These are phyloP conservation scores for Cichorium intybus DNA, from an alignment of 140 eudicot species.

Conservation along the genomic window DNA sequence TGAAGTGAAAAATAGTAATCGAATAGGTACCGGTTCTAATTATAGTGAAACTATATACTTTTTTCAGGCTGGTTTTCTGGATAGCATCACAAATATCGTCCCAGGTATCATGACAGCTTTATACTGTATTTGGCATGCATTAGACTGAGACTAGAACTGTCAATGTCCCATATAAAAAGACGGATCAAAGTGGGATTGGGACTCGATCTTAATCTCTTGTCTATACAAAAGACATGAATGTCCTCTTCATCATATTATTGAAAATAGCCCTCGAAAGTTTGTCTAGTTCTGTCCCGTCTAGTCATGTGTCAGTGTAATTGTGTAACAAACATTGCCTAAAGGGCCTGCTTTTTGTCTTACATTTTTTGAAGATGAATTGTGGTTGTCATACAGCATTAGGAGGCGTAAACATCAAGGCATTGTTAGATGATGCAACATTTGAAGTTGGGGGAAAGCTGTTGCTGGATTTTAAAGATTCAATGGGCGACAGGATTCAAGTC, in stretches of 20 bases:
- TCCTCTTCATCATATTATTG: too few relatives aligned
- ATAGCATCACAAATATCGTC: conserved; percentile 80
- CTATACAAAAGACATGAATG: not conserved
- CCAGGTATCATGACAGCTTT: conserved; percentile 61
- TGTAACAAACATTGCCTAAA: too few relatives aligned
- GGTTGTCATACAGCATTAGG: conserved; percentile 57
- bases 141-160: not conserved
- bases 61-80: conserved; percentile 94
- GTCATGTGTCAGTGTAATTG: too few relatives aligned
- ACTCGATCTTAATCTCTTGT: not conserved
- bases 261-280: too few relatives aligned
- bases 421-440: conserved; percentile 62
- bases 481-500: conserved; percentile 87
- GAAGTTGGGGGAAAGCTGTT: conserved; percentile 80
- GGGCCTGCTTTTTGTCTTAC: too few relatives aligned
- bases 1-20: not conserved
- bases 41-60: not conserved
- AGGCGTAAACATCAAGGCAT: conserved; percentile 76
- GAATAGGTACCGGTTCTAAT: conserved; percentile 1
- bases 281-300: too few relatives aligned
- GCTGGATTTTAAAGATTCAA: conserved; percentile 69
- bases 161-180: not conserved
- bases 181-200: too few relatives aligned
- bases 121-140: not conserved
- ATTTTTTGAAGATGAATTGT: not conserved